phyloP scores from a whole-genome alignment of 768 basidiomycete genomes.

The Tylopilus rubrobrunneus region DNA sequence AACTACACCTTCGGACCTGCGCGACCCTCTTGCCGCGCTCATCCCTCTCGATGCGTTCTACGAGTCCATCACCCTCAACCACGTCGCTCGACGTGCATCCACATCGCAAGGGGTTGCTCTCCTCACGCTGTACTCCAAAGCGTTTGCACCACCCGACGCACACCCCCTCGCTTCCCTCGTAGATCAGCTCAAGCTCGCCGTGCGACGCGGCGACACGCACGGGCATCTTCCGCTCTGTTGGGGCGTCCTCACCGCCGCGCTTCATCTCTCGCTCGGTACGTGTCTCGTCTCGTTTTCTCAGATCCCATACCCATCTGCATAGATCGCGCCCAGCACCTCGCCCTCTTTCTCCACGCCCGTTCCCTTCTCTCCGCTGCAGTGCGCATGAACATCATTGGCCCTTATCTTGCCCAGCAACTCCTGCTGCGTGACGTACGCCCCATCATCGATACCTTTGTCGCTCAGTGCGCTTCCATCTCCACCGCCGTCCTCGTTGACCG shows the following conservation, averaged over 20 bases:
- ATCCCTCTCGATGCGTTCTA: conserved; percentile 67
- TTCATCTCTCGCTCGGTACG: conserved; percentile 70
- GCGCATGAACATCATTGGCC: conserved; percentile 86
- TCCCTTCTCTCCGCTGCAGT: conserved; percentile 89
- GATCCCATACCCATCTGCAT: conserved; percentile 5
- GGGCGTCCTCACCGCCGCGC: conserved; percentile 77
- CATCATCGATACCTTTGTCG: conserved; percentile 55
- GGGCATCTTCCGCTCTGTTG: conserved; percentile 93
- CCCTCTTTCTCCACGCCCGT: conserved; percentile 90
- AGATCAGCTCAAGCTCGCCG: conserved; percentile 63
- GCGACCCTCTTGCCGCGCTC: conserved; percentile 41
- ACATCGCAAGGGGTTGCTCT: conserved; percentile 90
- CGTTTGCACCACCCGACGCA: conserved; percentile 55
- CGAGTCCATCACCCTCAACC: conserved; percentile 85
- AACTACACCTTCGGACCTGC: conserved; percentile 11
- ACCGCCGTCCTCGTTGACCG: conserved; percentile 38
- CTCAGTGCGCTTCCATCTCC: conserved; percentile 43
- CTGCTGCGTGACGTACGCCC: conserved; percentile 70
- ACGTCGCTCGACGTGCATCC: conserved; percentile 83
- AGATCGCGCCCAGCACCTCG: conserved; percentile 84
- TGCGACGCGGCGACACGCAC: conserved; percentile 58
- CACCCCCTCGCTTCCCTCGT: conserved; percentile 38
- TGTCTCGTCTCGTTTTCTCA: background rate
- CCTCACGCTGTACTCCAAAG: conserved; percentile 81
- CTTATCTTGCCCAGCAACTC: conserved; percentile 88